Base-by-base conservation (phyloP, 257 asterid genomes). In the Capsicum rhomboideum region DNA sequence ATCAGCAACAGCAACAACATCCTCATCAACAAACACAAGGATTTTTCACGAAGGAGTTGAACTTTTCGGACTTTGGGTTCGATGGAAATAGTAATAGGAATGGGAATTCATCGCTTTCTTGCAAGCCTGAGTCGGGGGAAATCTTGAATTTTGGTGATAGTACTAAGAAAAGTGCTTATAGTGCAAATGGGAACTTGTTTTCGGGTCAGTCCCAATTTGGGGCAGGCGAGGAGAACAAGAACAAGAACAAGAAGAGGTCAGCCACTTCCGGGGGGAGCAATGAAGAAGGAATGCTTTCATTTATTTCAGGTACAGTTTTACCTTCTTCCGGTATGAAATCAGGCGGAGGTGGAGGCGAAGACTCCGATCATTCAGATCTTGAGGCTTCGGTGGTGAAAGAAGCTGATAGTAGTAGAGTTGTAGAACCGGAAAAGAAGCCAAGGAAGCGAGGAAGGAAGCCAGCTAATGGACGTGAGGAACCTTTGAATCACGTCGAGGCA, bases 41-140 rank as follows among this genome's bases (percentile, higher is more conserved):
- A 17, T 74, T 68, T 34, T 85, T 74, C 42, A 14, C 81, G 14
- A 78, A 21, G 52, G 88, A 82, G 58, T 52, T 83, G 75, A 86
- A 86, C 11, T 82, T 77, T 55, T 82, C 86, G 13, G 86, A 86
- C 8, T 84, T 79, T 18, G 84, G 83, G 6, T 78, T 74, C 53
- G 86, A 78, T 59, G 83, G 83, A 58, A 44, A 14, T 46, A 59
- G 42, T 80, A 59, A 56, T 34, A 53, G 13, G 53, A 79, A 79
- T 40, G 79, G 78, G 6, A 84, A 72, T 67, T 52, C 84, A 16
- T 82, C 84, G 2, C 1, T 63, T 13, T 82, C 79, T 29, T 83
- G 88, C 66, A 86, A 86, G 75, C 86, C 82, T 8, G 88, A 83
- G 14, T 78, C 88, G 1, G 88, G 88, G 16, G 88, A 86, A 37